Percentiles rank a stretch among this genome's conserved stretches.
Conservation (phyloP, 148 eudicot species). For the Drosera capensis region DNA sequence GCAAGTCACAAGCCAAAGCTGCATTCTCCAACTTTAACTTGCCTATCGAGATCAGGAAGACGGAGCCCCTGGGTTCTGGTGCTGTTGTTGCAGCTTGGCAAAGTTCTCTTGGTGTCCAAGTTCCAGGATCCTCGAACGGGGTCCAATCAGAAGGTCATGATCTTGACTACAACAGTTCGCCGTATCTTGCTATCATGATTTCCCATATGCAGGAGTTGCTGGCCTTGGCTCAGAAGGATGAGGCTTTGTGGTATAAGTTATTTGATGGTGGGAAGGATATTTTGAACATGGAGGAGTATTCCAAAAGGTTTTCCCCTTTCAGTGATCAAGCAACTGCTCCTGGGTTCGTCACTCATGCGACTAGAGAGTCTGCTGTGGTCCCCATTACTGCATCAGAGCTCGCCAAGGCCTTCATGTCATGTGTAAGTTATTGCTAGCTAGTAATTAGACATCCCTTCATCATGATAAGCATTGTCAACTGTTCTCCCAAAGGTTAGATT, state of each 20-base stretch:
- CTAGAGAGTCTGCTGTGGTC: constrained; percentile 40
- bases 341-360: constrained; percentile 49
- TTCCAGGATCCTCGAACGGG: constrained; percentile 2
- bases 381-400: constrained; percentile 32
- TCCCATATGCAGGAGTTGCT: constrained; percentile 64
- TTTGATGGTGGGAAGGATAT: constrained; percentile 36
- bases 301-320: constrained; percentile 31
- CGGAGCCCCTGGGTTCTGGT: no score
- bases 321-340: constrained; percentile 19
- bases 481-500: no score
- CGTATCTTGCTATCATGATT: constrained; percentile 44
- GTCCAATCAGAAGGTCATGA: constrained; percentile 8
- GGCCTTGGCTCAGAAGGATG: constrained; percentile 39
- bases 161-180: constrained; percentile 27
- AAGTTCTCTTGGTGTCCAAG: constrained; percentile 24
- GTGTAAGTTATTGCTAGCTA: no score
- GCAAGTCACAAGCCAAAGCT: constrained; percentile 31
- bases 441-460: no score
- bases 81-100: constrained; percentile 18
- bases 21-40: constrained; percentile 28
- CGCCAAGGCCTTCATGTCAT: constrained; percentile 45
- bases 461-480: no score
- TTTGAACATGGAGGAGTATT: constrained; percentile 49
- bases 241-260: constrained; percentile 46
- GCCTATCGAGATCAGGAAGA: constrained; percentile 33